Evolutionary conservation across 2,329 filamentous ascomycete genomes (phyloP).

Genomic region (Venturia aucupariae): DNA sequence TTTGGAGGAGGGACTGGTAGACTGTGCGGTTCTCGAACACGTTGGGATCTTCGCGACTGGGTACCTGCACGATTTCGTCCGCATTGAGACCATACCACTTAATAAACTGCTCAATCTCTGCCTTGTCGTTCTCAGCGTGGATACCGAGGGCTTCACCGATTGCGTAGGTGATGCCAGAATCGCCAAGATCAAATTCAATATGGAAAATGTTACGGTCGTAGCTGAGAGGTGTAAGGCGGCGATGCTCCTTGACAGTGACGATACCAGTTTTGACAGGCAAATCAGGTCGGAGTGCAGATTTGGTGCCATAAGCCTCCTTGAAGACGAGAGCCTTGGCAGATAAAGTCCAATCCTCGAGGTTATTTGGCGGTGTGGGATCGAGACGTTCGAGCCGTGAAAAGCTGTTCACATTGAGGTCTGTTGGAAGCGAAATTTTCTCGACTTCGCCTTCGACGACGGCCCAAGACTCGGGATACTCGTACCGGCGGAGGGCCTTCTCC

Average conservation of each 20-base stretch:
- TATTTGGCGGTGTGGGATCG: constrained; percentile 56
- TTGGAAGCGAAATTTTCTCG: constrained; percentile 45
- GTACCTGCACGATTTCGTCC: constrained; percentile 81
- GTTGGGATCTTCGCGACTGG: constrained; percentile 66
- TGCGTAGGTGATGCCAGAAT: constrained; percentile 87
- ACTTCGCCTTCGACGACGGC: constrained; percentile 55
- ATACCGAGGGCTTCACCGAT: constrained; percentile 96
- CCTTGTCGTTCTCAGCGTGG: constrained; percentile 83
- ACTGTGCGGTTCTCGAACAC: constrained; percentile 82
- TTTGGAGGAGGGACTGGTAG: constrained; percentile 83
- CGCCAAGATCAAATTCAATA: constrained; percentile 93
- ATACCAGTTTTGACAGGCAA: constrained; percentile 76
- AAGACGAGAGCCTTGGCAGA: constrained; percentile 83
- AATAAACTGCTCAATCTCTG: constrained; percentile 76
- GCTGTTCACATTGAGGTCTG: constrained; percentile 65
- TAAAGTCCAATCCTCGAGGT: constrained; percentile 69
- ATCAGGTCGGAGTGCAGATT: constrained; percentile 70
- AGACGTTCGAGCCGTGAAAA: constrained; percentile 72
- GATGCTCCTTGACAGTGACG: constrained; percentile 89
- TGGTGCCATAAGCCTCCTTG: constrained; percentile 84
- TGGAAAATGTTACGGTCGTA: constrained; percentile 99
- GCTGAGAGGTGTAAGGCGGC: constrained; percentile 72
- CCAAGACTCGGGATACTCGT: constrained; percentile 77
- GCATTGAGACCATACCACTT: constrained; percentile 76
- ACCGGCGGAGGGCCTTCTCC: constrained; percentile 57